Percentiles rank a stretch among this genome's conserved stretches.
Conservation (phyloP, 257 asterid species). For the Cinchona pubescens region DNA sequence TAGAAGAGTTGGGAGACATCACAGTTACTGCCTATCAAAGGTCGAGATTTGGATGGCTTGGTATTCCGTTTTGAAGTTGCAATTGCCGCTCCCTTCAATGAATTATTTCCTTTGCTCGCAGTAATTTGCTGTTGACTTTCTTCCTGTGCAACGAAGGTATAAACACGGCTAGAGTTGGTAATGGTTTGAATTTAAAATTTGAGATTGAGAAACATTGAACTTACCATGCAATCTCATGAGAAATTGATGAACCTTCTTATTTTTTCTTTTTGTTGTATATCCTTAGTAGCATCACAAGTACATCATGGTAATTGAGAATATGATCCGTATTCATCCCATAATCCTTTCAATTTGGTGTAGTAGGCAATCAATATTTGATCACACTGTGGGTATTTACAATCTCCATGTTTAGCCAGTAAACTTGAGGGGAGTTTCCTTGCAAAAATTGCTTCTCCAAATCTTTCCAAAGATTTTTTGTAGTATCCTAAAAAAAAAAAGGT, state of each 20-base stretch:
- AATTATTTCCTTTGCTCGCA: too few species aligned
- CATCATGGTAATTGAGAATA: not conserved
- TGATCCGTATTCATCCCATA: not conserved
- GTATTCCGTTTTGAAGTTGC: too few species aligned
- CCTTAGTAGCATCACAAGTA: conserved; percentile 2
- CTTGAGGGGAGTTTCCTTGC: conserved; percentile 1
- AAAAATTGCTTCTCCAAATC: not conserved
- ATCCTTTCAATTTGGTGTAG: conserved; percentile 7
- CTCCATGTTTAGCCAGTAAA: too few species aligned
- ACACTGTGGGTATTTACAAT: not conserved
- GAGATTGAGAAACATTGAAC: not conserved
- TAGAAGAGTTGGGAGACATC: too few species aligned
- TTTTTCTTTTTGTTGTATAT: not conserved
- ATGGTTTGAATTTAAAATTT: conserved; percentile 1
- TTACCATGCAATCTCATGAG: conserved; percentile 3
- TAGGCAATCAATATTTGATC: not conserved
- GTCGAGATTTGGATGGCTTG: too few species aligned
- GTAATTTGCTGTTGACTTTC: not conserved
- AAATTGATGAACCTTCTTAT: conserved; percentile 2
- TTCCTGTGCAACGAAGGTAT: not conserved
- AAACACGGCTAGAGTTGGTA: not conserved
- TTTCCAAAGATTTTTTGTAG: too few species aligned
- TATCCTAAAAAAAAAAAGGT: too few species aligned
- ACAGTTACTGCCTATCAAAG: too few species aligned
- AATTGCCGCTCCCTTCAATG: too few species aligned